phyloP scores from a whole-genome alignment of 2,329 filamentous ascomycete genomes.

The Albophoma yamanashiensis region DNA sequence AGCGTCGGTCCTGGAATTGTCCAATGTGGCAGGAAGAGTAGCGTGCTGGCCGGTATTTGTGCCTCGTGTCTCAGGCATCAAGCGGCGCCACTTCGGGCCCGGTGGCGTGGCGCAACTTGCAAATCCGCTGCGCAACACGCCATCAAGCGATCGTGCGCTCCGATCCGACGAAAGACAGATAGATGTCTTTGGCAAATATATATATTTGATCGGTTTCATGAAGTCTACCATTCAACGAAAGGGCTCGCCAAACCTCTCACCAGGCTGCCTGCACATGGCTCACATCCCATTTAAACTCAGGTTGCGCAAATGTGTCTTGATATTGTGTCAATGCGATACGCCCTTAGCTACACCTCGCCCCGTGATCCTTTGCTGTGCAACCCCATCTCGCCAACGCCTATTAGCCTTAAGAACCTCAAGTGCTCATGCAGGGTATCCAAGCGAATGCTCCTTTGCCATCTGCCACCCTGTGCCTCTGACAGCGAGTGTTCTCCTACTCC shows the following conservation, averaged over 20 bases:
- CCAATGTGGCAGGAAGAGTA: constrained; percentile 3
- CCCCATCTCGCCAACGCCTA: constrained; percentile 14
- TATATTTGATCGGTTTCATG: background rate
- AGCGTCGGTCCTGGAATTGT: background rate
- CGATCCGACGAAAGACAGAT: background rate
- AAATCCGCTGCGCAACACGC: background rate
- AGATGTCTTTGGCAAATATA: background rate
- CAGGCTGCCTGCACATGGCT: no score
- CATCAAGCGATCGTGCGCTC: background rate
- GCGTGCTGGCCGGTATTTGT: background rate
- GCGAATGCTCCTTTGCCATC: constrained; percentile 10
- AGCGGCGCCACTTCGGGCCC: background rate
- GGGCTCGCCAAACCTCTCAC: no score
- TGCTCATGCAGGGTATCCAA: constrained; percentile 23
- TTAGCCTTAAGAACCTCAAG: constrained; percentile 12
- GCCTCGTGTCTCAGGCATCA: constrained; percentile 4
- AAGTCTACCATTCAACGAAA: no score
- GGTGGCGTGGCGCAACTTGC: background rate
- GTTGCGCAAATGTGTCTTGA: no score
- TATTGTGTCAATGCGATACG: background rate
- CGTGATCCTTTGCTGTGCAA: background rate
- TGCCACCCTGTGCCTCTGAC: constrained; percentile 7
- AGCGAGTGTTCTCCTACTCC: constrained; percentile 1
- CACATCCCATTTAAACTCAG: no score
- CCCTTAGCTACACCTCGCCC: background rate